Evolutionary conservation across 148 eudicot species (phyloP).

Genomic region (Persicaria maculosa): DNA sequence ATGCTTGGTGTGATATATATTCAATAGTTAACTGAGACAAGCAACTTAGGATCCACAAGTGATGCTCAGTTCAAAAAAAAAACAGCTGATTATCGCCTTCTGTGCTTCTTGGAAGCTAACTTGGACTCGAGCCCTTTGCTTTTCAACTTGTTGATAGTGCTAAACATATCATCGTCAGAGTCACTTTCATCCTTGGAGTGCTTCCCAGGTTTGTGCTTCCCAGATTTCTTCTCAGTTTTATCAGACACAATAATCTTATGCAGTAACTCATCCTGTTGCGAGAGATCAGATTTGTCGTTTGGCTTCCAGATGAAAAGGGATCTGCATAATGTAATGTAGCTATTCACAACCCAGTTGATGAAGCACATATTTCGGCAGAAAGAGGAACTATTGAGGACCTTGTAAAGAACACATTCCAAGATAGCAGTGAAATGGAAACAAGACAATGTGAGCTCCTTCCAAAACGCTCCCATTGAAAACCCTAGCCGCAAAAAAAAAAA

Average conservation of each 20-base stretch:
- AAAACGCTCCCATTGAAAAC: no score
- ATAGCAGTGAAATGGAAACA: background rate
- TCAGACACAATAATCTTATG: conserved; percentile 51
- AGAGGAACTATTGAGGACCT: background rate
- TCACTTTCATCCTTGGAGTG: conserved; percentile 56
- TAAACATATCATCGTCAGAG: conserved; percentile 41
- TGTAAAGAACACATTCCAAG: background rate
- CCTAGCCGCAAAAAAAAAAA: no score
- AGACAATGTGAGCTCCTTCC: conserved; percentile 27
- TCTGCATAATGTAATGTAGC: conserved; percentile 29
- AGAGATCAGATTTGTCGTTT: conserved; percentile 46
- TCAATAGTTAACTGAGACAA: background rate
- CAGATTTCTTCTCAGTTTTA: conserved; percentile 41
- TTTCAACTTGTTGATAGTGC: conserved; percentile 40
- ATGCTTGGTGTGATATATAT: background rate
- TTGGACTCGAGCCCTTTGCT: background rate
- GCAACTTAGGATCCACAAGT: background rate
- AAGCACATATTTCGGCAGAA: background rate
- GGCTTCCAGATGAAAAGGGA: conserved; percentile 92
- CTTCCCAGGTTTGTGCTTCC: conserved; percentile 33
- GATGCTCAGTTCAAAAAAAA: conserved; percentile 3
- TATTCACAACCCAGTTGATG: background rate
- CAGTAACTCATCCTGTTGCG: conserved; percentile 34
- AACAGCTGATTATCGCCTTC: conserved; percentile 3
- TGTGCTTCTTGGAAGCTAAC: conserved; percentile 2